These are phyloP conservation scores for Pseudogymnoascus sp. DNA, from an alignment of 2,329 filamentous ascomycete species.

Conservation along the genomic window DNA sequence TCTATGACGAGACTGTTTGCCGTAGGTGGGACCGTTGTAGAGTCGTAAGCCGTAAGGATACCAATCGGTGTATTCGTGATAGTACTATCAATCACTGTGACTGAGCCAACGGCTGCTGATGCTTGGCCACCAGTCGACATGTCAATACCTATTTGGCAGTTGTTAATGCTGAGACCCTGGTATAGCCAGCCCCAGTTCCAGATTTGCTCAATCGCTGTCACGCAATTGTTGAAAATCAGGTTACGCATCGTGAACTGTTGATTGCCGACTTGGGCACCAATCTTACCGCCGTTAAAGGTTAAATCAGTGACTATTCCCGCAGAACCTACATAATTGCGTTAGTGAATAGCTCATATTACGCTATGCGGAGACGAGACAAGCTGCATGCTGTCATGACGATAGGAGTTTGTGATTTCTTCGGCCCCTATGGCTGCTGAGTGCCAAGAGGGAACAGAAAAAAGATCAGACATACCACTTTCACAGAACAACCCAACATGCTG, in stretches of 20 bases:
- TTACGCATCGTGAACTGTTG: slow-evolving; percentile 60
- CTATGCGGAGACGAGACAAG: no score
- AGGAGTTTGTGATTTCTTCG: no score
- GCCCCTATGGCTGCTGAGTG: no score
- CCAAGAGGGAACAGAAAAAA: slow-evolving; percentile 41
- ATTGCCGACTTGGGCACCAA: slow-evolving; percentile 54
- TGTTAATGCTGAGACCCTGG: slow-evolving; percentile 43
- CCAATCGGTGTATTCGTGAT: slow-evolving; percentile 45
- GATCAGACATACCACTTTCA: slow-evolving; percentile 37
- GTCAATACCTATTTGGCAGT: slow-evolving; percentile 46
- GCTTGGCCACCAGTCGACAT: slow-evolving; percentile 41
- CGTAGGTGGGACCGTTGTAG: slow-evolving; percentile 49
- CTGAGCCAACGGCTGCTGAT: slow-evolving; percentile 45
- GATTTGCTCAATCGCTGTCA: slow-evolving; percentile 49
- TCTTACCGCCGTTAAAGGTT: slow-evolving; percentile 52
- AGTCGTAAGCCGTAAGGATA: slow-evolving; percentile 41
- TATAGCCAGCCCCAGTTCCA: slow-evolving; percentile 58
- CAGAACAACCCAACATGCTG: slow-evolving; percentile 43
- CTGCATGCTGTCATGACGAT: no score
- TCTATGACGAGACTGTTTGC: slow-evolving; percentile 76
- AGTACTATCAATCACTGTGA: slow-evolving; percentile 49
- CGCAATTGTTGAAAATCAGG: slow-evolving; percentile 38
- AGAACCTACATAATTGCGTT: slow-evolving; percentile 31
- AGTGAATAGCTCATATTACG: neutral
- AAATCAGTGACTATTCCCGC: slow-evolving; percentile 55